Base-by-base conservation (phyloP, 768 basidiomycete genomes). In the Neoboletus magnificus region DNA sequence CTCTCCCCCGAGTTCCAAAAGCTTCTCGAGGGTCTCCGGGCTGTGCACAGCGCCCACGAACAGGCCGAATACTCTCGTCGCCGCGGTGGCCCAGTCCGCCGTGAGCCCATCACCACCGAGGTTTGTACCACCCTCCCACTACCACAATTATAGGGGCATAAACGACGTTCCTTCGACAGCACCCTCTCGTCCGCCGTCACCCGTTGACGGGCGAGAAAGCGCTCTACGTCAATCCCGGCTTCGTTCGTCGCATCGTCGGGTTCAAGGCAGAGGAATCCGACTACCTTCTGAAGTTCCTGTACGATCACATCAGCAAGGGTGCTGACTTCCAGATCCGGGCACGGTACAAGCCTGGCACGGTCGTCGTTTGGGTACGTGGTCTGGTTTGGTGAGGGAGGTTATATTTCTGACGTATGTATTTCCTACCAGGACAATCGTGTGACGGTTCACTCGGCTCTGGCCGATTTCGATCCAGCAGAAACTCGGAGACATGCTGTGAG, bases 1-100 rank as follows among this genome's bases (percentile, higher is more conserved):
- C 79, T 85, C 58, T 83, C 82, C 2, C 76, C 77, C 22, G 40
- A 77, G 57, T 82, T 85, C 74, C 70, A 79, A 66, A 79, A 81
- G 56, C 76, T 78, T 50, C 75, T 86, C 25, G 80, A 83, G 62
- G 82, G 82, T 18, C 74, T 87, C 6, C 69, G 72, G 30, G 82
- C 83, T 15, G 71, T 85, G 8, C 84, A 85, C 62, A 78, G 79
- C 6, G 82, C 80, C 20, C 77, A 82, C 20, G 65, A 66, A 3
- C 83, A 85, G 58, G 77, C 77, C 22, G 79, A 81, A n/a, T 65
- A 69, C 54, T 79, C 82, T 2, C 41, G 41, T 42, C 15, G 41
- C 15, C 7, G 15, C 2, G 41, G 41, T 42, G 41, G 41, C 23
- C 41, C 41, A 10, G 41, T 42, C 41, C 41, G 23, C 23, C 23